A percentile compares a stretch with the other conserved stretches of the same genome.
These are phyloP conservation scores for Gyromitra esculenta DNA, from an alignment of 2,329 filamentous ascomycete species.

Conservation along the genomic window DNA sequence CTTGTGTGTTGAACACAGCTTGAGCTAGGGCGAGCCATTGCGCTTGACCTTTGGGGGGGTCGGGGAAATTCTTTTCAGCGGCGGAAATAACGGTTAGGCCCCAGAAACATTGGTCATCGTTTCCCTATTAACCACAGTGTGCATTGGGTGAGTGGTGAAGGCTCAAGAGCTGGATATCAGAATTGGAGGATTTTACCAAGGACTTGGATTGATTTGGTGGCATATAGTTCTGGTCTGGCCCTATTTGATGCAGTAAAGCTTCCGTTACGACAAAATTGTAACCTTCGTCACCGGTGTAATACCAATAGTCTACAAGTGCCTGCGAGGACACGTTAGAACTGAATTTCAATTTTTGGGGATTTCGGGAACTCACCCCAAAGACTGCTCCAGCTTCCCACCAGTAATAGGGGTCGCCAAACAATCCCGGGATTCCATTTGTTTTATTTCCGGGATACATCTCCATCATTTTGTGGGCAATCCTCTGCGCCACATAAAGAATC, in stretches of 20 bases:
- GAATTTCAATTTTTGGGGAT: slow-evolving; percentile 56
- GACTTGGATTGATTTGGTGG: slow-evolving; percentile 69
- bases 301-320: slow-evolving; percentile 75
- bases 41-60: slow-evolving; percentile 68
- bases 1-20: slow-evolving; percentile 82
- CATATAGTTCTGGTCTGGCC: slow-evolving; percentile 70
- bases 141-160: neutral
- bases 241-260: slow-evolving; percentile 69
- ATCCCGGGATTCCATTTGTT: slow-evolving; percentile 65
- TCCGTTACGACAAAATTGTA: slow-evolving; percentile 70
- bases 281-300: slow-evolving; percentile 71
- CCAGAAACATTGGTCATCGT: slow-evolving; percentile 78
- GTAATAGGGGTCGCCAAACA: slow-evolving; percentile 73
- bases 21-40: slow-evolving; percentile 82
- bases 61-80: slow-evolving; percentile 71
- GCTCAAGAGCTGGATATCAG: neutral
- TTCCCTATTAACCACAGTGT: slow-evolving; percentile 62
- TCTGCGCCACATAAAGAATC: slow-evolving; percentile 56
- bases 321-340: slow-evolving; percentile 24
- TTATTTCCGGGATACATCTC: slow-evolving; percentile 66
- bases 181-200: slow-evolving; percentile 58
- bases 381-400: slow-evolving; percentile 79
- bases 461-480: slow-evolving; percentile 65
- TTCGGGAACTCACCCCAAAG: slow-evolving; percentile 64
- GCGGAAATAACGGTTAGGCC: slow-evolving; percentile 74